Conservation (phyloP, 2,329 filamentous ascomycete genomes). For the Verticillium tricorpus region DNA sequence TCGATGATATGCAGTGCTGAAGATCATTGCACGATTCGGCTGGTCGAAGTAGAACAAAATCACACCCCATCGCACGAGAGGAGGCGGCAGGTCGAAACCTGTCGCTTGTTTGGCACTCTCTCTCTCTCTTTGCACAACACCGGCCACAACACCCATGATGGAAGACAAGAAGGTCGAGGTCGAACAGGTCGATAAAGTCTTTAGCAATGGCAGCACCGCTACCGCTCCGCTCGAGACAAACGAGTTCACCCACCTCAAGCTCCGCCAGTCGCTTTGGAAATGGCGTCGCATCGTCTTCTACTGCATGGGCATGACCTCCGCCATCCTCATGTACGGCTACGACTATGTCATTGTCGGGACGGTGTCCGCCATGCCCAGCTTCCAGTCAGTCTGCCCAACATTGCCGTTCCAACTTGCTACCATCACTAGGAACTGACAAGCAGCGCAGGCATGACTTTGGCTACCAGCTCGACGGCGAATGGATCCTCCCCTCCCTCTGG, state of each 20-base stretch:
- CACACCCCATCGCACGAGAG: neutral
- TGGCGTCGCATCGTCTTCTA: slow-evolving; percentile 19
- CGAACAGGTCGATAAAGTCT: neutral
- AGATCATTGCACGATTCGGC: neutral
- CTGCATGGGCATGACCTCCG: slow-evolving; percentile 19
- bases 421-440: slow-evolving; percentile 1
- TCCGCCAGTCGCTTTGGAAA: slow-evolving; percentile 19
- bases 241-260: slow-evolving; percentile 10
- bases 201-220: neutral
- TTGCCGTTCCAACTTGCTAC: neutral
- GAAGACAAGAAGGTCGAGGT: neutral
- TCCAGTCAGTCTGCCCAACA: slow-evolving; percentile 15
- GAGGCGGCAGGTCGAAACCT: neutral
- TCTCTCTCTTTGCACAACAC: neutral
- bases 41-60: neutral
- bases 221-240: slow-evolving; percentile 4
- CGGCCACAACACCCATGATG: neutral
- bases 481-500: slow-evolving; percentile 37
- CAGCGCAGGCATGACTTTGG: slow-evolving; percentile 26
- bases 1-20: neutral
- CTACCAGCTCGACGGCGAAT: slow-evolving; percentile 19
- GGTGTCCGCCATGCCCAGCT: slow-evolving; percentile 23
- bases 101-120: neutral
- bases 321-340: slow-evolving; percentile 22
- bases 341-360: slow-evolving; percentile 25